Base-by-base conservation (phyloP, 352 stramenopile genomes). In the Sclerospora graminicola region DNA sequence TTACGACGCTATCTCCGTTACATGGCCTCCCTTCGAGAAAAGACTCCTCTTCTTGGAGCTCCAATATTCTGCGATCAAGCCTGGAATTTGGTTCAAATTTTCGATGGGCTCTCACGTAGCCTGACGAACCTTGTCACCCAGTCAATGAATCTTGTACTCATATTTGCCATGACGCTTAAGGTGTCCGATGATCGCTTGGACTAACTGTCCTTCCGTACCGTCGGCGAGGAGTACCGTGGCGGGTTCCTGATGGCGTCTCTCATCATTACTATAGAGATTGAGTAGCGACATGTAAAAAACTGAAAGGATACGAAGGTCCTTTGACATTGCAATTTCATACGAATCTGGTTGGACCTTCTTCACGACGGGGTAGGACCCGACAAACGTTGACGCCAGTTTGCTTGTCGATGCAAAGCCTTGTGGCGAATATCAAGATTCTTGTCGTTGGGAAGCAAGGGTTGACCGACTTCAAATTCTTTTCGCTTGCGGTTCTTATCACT, bases 91-190 rank as follows among this genome's bases (percentile, higher is more conserved):
- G 8, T 49, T 49, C 4, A 56, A 14, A 4, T 49, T 49, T 34
- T 56, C 14, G 4, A 41, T 21, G 1, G 34, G 41, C 15, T 48
- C 51, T 18, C 45, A 51, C 0, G 45, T 60, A 15, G 34, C 34
- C 14, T 48, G 19, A 1, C 43, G 40, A 2, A 14, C 5, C n/a
- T n/a, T 41, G 30, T 54, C 34, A 21, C 34, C 34, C 16, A 60
- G 34, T 33, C 51, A 60, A 13, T 34, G 36, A 6, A 54, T 44
- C 27, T 54, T 59, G 33, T 47, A 54, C 13, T 59, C 38, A 4
- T 15, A 8, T 23, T 60, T 50, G 14, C 14, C 24, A 5, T 35
- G 27, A 5, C 16, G 10, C 0, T 34, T 38, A 8, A 45, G 45
- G 19, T 60, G 28, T 2, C 28, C n/a, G 21, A 58, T 42, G 0